phyloP scores from a whole-genome alignment of 2,329 filamentous ascomycete genomes.

The Amphichorda felina region DNA sequence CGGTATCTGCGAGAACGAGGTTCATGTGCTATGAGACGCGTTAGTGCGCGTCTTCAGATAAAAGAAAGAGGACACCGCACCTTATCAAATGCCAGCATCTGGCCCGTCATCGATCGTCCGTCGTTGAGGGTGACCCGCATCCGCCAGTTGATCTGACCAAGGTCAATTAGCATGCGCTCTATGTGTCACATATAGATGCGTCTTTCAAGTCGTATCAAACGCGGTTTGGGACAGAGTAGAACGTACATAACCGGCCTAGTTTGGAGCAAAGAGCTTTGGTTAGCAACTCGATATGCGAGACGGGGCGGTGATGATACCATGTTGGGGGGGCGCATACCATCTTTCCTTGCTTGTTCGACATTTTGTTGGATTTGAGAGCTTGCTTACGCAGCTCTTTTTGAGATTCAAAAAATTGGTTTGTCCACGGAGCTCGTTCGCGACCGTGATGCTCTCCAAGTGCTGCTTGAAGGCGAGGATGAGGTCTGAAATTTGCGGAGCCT shows the following conservation, averaged over 20 bases:
- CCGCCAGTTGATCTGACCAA: conserved; percentile 85
- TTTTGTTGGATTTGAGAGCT: conserved; percentile 16
- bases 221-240: conserved; percentile 4
- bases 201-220: neutral
- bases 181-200: conserved; percentile 1
- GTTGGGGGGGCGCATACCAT: conserved; percentile 58
- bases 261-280: conserved; percentile 29
- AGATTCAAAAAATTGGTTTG: conserved; percentile 31
- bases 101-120: conserved; percentile 89
- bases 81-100: conserved; percentile 99
- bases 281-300: conserved; percentile 40
- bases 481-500: conserved; percentile 34
- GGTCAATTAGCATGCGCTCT: neutral
- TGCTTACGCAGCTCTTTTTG: conserved; percentile 18
- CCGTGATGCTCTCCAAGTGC: conserved; percentile 22
- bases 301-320: conserved; percentile 22
- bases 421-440: conserved; percentile 26
- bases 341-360: conserved; percentile 84
- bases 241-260: conserved; percentile 61
- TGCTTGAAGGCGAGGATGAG: conserved; percentile 27
- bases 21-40: conserved; percentile 74
- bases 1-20: conserved; percentile 93
- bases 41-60: conserved; percentile 2
- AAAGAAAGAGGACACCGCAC: too few relatives aligned
- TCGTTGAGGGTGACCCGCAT: conserved; percentile 96